Evolutionary conservation across 495 filamentous ascomycete species (phyloP).

Genomic region (Podospora sp.): DNA sequence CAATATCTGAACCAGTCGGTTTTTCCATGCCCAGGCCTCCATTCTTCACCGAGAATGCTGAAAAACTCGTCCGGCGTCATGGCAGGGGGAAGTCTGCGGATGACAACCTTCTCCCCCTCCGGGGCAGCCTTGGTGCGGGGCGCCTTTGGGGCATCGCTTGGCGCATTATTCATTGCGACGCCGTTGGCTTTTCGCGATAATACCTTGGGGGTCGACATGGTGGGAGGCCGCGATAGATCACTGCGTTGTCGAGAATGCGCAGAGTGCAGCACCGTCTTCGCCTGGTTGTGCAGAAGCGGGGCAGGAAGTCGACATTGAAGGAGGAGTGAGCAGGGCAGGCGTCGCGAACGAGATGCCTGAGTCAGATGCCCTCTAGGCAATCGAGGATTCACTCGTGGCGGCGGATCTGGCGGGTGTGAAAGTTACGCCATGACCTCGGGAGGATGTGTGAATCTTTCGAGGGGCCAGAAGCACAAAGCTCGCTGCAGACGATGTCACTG

Average conservation of each 20-base stretch:
- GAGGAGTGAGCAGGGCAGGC: background rate
- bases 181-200: slow-evolving; percentile 40
- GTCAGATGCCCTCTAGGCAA: background rate
- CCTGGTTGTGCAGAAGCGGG: slow-evolving; percentile 10
- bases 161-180: slow-evolving; percentile 22
- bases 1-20: slow-evolving; percentile 81
- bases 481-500: slow-evolving; percentile 13
- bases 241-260: background rate
- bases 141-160: slow-evolving; percentile 56
- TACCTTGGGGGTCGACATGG: slow-evolving; percentile 41
- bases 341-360: background rate
- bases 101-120: slow-evolving; percentile 78
- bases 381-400: background rate
- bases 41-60: slow-evolving; percentile 73
- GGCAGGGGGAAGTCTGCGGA: slow-evolving; percentile 83
- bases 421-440: background rate
- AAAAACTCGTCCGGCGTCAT: slow-evolving; percentile 81
- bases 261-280: background rate
- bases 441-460: background rate
- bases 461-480: background rate
- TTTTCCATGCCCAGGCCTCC: slow-evolving; percentile 75
- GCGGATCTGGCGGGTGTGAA: too few relatives aligned
- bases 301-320: slow-evolving; percentile 7
- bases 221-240: background rate
- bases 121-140: slow-evolving; percentile 57